Evolutionary conservation across 768 basidiomycete species (phyloP), one percentile per base, ranked within the genome.

Genomic region (Tephrocybe rancida): DNA sequence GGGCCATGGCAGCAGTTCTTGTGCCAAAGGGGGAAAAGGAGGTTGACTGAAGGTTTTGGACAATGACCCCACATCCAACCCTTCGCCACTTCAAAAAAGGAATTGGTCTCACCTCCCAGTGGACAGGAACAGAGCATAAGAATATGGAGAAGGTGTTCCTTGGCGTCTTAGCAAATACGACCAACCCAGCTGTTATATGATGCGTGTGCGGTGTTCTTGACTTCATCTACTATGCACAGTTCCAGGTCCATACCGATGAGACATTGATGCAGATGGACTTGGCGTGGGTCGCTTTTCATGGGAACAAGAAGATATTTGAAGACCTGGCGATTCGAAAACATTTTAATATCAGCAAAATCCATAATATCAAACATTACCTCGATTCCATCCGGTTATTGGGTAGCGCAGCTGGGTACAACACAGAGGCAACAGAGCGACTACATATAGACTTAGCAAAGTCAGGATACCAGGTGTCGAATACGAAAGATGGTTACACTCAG

Each of bases 31-130:
- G 44, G 0, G 30, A 18, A 3, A 35, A 56, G 0, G 72, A 73
- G 45, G 32, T 76, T 9, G 73, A 77, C 54, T 35, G 37, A 0
- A 61, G 70, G 0, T 70, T 71, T 59, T 54, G 58, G 27, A 49
- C 58, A 1, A 67, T 73, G 64, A 48, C n/a, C n/a, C n/a, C n/a
- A n/a, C n/a, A n/a, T n/a, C n/a, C n/a, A n/a, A n/a, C n/a, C n/a
- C 61, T 78, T 1, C 69, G 72, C 0, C 71, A 75, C 45, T 79
- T 80, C 67, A 67, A 66, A 37, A 71, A 70, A 10, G 77, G 78
- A 14, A 73, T 76, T 18, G 69, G 67, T 3, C 34, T 51, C 0
- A 55, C 75, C 1, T 63, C 65, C 13, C 72, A 75, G 52, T 73
- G 69, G 70, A 74, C 70, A 0, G 74, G 73, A 1, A 66, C 55